Evolutionary conservation across 2,329 filamentous ascomycete genomes (phyloP), one percentile per base, ranked within the genome.

Genomic region (Juglanconis oblonga): DNA sequence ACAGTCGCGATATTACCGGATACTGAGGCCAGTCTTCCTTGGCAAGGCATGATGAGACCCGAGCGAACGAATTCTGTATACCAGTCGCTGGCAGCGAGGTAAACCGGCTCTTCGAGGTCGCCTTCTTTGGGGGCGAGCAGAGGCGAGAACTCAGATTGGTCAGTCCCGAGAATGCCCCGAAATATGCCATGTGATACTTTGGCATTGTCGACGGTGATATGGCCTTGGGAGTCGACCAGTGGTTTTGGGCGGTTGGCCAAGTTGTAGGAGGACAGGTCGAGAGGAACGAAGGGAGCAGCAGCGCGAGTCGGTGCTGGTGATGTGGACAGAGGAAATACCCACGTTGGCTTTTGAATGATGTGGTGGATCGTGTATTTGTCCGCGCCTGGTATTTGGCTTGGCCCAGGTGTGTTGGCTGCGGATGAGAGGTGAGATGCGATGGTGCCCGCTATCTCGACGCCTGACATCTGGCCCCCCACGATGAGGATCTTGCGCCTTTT

Each of bases 381-480:
- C 1, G 79, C 67, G 49, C 79, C 72, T 0, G 71, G 57, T 4
- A 85, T 72, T 0, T 66, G 57, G 35, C 71, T 77, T 1, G 73
- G 62, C 0, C 72, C 74, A 0, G 86, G 82, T 0, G 83, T 81
- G 69, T 88, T 77, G 11, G 74, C 72, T 3, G 82, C 81, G 5
- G 86, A 86, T 0, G 90, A 93, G 1, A 94, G 72, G 63, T 92
- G 86, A 4, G 85, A 79, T 10, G 89, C 90, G 53, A 93, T 83
- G 2, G 87, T 86, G 9, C 85, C 87, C 0, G 90, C 88, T 52
- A 88, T 88, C 75, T 96, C 91, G 5, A 90, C 84, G 0, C 90
- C 91, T 2, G 90, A 94, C 82, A 95, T 92, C 67, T 92, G 90
- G 0, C 90, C 91, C 0, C 91, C 91, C 1, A 92, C 84, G 0